Evolutionary conservation across 805 yeast genomes (phyloP), one percentile per base, ranked within the genome.

Genomic region (Cyberlindnera samutprakarnensis): DNA sequence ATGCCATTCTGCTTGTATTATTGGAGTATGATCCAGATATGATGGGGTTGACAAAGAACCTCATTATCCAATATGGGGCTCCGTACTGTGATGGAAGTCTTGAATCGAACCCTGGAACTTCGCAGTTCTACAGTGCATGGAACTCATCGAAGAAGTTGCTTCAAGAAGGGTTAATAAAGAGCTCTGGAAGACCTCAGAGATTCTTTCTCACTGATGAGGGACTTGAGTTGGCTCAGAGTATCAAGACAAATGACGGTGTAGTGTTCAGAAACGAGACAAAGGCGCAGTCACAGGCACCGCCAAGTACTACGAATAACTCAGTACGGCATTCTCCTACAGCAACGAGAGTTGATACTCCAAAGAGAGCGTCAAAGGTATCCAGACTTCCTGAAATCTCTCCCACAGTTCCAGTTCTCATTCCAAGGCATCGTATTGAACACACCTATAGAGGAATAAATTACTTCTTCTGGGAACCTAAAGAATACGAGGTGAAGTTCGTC

Each of bases 101-200:
- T 56, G 55, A 62, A 0, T 40, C 72, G 1, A 79, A 78, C 46
- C 75, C 83, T 2, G 58, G 78, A 1, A 66, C 81, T 0, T 68
- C 67, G 15, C 80, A 76, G 31, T 71, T 68, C 44, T 75, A 81
- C 48, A 73, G 85, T 2, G 90, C 94, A 0, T 85, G 95, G 95
- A 63, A 61, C 14, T 66, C 84, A 7, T 61, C 78, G 22, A 79
- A 78, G 38, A 75, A 78, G 2, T 58, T 90, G 33, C 47, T 74
- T 14, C 71, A 66, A 18, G 69, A 80, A 32, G 82, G 70, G 12
- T 59, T 82, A 22, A 78, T 88, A 0, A 59, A 57, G 11, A 56
- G 58, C 2, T 53, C 58, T 5, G 87, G 84, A 0, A 61, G 78
- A 20, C 88, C 90, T 0, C 60, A 62, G 22, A 51, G 66, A 16